These are phyloP conservation scores for Aspergillus hortae DNA, from an alignment of 2,329 filamentous ascomycete species.

Conservation along the genomic window DNA sequence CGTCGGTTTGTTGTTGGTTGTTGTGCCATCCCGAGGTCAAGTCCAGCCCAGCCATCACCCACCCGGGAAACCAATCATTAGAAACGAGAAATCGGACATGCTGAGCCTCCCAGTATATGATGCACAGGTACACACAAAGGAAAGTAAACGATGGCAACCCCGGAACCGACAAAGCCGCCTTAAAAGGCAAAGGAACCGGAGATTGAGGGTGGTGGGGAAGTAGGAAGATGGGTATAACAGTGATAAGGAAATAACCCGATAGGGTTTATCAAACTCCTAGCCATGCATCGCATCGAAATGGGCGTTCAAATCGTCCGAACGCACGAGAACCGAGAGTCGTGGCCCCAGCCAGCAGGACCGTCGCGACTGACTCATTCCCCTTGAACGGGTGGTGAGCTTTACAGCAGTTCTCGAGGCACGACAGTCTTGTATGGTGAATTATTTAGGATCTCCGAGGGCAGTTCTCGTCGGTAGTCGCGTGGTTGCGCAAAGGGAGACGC, in stretches of 20 bases:
- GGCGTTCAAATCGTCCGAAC: slow-evolving; percentile 4
- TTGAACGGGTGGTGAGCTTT: slow-evolving; percentile 4
- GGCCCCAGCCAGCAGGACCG: slow-evolving; percentile 18
- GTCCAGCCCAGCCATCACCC: not conserved
- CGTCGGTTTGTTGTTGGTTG: not conserved
- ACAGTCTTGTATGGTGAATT: slow-evolving; percentile 24
- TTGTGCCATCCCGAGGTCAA: not conserved
- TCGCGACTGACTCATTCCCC: slow-evolving; percentile 6
- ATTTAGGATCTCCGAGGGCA: slow-evolving; percentile 31
- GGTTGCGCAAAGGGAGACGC: slow-evolving; percentile 41
- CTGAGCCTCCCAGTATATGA: too few species aligned
- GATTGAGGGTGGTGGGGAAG: not conserved
- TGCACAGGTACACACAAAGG: too few species aligned
- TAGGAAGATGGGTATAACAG: not conserved
- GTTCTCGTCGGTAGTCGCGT: slow-evolving; percentile 33
- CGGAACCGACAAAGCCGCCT: too few species aligned
- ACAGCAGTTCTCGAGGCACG: slow-evolving; percentile 16
- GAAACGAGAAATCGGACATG: too few species aligned
- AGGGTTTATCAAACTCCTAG: slow-evolving; percentile 25
- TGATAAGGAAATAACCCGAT: slow-evolving; percentile 1
- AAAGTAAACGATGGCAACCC: too few species aligned
- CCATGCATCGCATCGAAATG: slow-evolving; percentile 26
- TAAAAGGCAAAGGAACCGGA: not conserved
- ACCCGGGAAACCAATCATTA: too few species aligned
- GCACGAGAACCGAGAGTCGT: slow-evolving; percentile 3